Evolutionary conservation across 139 green algal genomes (phyloP).

Genomic region (Coelastrella sp.): DNA sequence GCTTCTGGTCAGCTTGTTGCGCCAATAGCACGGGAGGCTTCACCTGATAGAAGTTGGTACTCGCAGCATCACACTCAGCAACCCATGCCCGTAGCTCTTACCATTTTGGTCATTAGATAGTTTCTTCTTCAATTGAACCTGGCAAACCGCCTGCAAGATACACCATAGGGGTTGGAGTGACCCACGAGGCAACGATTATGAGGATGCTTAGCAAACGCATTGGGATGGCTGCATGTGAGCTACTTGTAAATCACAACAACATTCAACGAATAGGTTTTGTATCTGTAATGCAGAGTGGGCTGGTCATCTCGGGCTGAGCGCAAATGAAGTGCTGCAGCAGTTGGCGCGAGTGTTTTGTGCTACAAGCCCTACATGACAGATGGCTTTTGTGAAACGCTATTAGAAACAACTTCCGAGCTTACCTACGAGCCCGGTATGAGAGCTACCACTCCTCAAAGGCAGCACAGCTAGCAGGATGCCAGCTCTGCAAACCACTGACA

Average conservation of each 20-base stretch:
- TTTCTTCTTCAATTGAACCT: background rate
- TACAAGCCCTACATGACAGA: background rate
- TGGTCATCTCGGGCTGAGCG: background rate
- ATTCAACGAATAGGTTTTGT: background rate
- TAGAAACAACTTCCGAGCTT: background rate
- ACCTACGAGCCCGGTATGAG: background rate
- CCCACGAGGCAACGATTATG: slow-evolving; percentile 22
- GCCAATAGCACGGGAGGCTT: background rate
- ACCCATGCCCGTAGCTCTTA: background rate
- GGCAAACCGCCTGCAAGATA: background rate
- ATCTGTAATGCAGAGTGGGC: no score
- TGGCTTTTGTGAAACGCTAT: background rate
- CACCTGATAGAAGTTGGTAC: slow-evolving; percentile 7
- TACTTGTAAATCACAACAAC: background rate
- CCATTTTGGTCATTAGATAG: background rate
- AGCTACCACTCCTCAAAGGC: background rate
- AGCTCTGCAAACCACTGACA: background rate
- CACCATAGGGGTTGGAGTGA: background rate
- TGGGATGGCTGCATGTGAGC: background rate
- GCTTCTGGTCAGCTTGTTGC: background rate
- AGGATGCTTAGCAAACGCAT: background rate
- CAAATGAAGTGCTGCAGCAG: slow-evolving; percentile 9
- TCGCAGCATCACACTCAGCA: background rate
- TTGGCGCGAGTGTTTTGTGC: background rate
- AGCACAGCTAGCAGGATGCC: background rate